Evolutionary conservation across 2,329 filamentous ascomycete genomes (phyloP), one percentile per base, ranked within the genome.

Genomic region (Epichloe baconii): DNA sequence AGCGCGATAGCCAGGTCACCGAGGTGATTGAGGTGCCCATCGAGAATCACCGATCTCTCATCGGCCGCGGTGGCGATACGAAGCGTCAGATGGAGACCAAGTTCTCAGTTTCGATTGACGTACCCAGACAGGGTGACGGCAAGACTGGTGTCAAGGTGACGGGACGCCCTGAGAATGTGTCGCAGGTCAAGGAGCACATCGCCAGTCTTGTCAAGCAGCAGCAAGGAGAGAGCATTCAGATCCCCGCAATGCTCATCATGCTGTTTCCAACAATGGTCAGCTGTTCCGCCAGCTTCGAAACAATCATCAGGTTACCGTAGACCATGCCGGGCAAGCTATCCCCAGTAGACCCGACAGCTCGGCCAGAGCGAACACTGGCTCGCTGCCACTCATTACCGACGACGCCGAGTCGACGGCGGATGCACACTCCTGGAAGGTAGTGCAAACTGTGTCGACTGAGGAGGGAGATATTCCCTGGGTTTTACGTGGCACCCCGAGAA

Each of bases 351-450:
- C 85, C 31, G 69, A 78, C 52, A 68, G 74, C 52, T 66, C 73
- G 54, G 66, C 71, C 8, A 76, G 79, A 21, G 73, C 74, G 40
- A 83, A 80, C 56, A 80, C 78, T 44, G 77, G 74, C 47, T 69
- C 80, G 40, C 77, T 95, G 52, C 93, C 93, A n/a, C 70, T 98
- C 58, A 97, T 97, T 68, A 97, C 90, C 0, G 93, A 97, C 62
- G 87, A 93, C 49, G 77, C 79, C 1, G 79, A 82, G 14, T 71
- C 77, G 12, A 68, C 76, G 21, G 74, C 79, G 6, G 82, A 86
- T 56, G 79, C 75, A 21, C 83, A 95, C 71, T 88, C 86, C 2
- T 98, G 90, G 88, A 86, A 86, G 58, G 72, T 93, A 12, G 78
- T 94, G 54, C 82, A 88, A 63, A 71, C 70, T 47, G 64, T 68